These are phyloP conservation scores for Cruciata laevipes DNA, from an alignment of 257 asterid species.

Conservation along the genomic window DNA sequence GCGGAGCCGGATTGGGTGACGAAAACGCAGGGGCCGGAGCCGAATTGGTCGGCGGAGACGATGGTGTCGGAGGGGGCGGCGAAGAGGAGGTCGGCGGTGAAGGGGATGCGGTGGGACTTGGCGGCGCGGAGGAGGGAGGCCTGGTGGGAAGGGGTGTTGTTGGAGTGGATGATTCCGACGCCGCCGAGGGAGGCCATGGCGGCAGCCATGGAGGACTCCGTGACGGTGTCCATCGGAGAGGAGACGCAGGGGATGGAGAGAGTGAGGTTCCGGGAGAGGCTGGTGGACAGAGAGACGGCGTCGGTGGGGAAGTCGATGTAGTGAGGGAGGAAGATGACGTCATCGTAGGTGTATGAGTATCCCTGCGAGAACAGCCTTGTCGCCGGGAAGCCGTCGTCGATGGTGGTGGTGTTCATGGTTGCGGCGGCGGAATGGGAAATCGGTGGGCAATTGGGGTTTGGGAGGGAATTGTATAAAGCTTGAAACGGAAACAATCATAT, in stretches of 20 bases:
- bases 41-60: constrained; percentile 40
- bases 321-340: constrained; percentile 85
- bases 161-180: constrained; percentile 64
- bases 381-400: constrained; percentile 68
- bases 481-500: no score
- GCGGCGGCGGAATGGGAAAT: no score
- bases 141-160: constrained; percentile 46
- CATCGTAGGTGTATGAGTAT: constrained; percentile 90
- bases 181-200: constrained; percentile 89
- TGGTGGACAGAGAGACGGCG: constrained; percentile 67
- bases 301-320: constrained; percentile 83
- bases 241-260: constrained; percentile 82
- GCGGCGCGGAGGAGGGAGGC: constrained; percentile 55
- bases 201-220: constrained; percentile 81
- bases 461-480: no score
- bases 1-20: constrained; percentile 46
- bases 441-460: no score
- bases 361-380: constrained; percentile 61
- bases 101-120: constrained; percentile 65
- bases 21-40: constrained; percentile 53
- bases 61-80: constrained; percentile 48
- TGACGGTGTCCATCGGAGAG: constrained; percentile 95
- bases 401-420: not conserved
- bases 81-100: constrained; percentile 38
- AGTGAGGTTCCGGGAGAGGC: constrained; percentile 50